Evolutionary conservation across 2,329 filamentous ascomycete genomes (phyloP), one percentile per base, ranked within the genome.

Genomic region (Fusarium sp.): DNA sequence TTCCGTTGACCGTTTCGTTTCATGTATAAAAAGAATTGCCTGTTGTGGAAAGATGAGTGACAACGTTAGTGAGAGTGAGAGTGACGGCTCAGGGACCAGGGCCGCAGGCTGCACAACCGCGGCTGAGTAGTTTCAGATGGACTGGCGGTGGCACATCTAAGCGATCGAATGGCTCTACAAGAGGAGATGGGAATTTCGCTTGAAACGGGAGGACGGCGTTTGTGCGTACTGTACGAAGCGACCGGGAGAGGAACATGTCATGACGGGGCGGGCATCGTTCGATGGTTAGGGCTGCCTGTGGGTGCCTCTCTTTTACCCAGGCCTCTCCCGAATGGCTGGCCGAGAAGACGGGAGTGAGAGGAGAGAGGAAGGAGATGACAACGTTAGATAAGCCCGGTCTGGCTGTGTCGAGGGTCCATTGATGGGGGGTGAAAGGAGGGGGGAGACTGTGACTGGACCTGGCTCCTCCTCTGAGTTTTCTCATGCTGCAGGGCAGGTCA

Each of bases 141-240:
- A 42, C 59, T 40, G 35, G 50, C 45, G 64, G 59, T 31, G 58
- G 35, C 47, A 35, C 20, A 42, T 9, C 5, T 16, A 35, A 9
- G 42, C 64, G 66, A 61, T 66, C 61, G 68, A 45, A 74, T 50
- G 71, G 71, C 10, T 63, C 13, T 20, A 14, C n/a, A 22, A 54
- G 38, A 59, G 57, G 47, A 27, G 57, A 45, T 60, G 56, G 65
- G 42, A 72, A 72, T 72, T 66, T 40, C 25, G 70, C 64, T 58
- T 63, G 42, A 42, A 58, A 58, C n/a, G 42, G 63, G 27, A 25
- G 47, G 9, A 25, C n/a, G 40, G 52, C 14, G 62, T 57, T 63
- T 72, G 65, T 74, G 60, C 71, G 42, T 65, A 72, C 63, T 69
- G 68, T 65, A 74, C 71, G 72, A 69, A 67, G 71, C 63, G 65